phyloP scores from a whole-genome alignment of 2,329 filamentous ascomycete genomes.

The Pezicula radicicola region DNA sequence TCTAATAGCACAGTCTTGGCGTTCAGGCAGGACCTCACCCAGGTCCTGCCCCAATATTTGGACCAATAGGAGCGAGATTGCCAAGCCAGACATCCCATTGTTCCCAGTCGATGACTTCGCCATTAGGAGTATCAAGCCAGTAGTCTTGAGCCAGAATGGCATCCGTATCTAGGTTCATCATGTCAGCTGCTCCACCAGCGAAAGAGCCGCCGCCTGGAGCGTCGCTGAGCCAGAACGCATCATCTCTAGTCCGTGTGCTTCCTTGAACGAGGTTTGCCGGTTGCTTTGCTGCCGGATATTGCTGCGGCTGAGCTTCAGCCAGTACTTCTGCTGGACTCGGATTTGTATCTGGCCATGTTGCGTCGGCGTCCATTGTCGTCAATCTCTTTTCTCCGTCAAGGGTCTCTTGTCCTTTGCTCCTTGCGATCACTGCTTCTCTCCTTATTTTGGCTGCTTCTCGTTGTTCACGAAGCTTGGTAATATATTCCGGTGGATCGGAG shows the following conservation, averaged over 20 bases:
- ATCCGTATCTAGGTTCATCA: constrained; percentile 20
- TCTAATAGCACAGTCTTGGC: no score
- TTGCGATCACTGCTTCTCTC: constrained; percentile 1
- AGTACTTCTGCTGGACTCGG: neutral
- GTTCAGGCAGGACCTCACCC: neutral
- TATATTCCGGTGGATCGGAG: constrained; percentile 10
- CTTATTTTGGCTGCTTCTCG: constrained; percentile 5
- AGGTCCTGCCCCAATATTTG: constrained; percentile 1
- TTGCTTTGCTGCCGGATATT: constrained; percentile 1
- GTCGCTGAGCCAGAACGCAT: constrained; percentile 16
- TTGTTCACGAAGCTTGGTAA: constrained; percentile 17
- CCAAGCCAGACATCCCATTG: constrained; percentile 27
- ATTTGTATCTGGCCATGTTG: neutral
- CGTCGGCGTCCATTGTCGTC: neutral
- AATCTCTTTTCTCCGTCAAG: neutral
- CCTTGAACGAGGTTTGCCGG: constrained; percentile 3
- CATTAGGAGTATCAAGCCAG: constrained; percentile 8
- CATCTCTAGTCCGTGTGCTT: constrained; percentile 6
- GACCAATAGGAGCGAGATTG: constrained; percentile 5
- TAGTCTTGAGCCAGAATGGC: constrained; percentile 19
- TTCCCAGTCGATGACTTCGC: constrained; percentile 19
- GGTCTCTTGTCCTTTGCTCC: neutral
- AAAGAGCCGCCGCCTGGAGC: constrained; percentile 6
- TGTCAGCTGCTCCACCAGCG: constrained; percentile 4
- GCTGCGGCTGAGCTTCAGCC: constrained; percentile 3